A percentile compares a stretch with the other conserved stretches of the same genome.
These are phyloP conservation scores for Flaveria bidentis DNA, from an alignment of 129 eudicot genomes.

Conservation along the genomic window DNA sequence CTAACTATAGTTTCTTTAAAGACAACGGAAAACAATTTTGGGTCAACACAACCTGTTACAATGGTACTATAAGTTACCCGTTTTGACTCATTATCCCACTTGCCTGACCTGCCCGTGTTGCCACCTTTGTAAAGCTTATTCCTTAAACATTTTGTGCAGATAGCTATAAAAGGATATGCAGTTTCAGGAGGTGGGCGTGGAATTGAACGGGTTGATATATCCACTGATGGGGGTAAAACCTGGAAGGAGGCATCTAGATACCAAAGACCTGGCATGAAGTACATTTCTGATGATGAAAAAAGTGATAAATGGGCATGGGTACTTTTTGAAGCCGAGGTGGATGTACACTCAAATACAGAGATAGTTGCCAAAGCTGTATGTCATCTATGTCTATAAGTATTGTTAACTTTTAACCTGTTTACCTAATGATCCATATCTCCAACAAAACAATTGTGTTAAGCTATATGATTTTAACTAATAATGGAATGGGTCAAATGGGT, in stretches of 20 bases:
- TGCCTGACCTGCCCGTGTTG: not conserved
- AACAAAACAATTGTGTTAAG: not conserved
- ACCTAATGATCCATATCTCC: not conserved
- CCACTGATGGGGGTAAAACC: constrained; percentile 87
- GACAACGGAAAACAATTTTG: not conserved
- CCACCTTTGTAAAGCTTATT: not conserved
- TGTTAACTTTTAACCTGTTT: not conserved
- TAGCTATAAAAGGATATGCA: constrained; percentile 86
- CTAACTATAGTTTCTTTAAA: too few species aligned
- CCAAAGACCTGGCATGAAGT: constrained; percentile 66
- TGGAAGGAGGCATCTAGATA: constrained; percentile 87
- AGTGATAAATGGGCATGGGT: constrained; percentile 99
- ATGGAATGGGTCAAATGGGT: not conserved
- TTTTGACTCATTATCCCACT: not conserved
- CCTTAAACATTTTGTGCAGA: constrained; percentile 42
- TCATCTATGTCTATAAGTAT: constrained; percentile 3
- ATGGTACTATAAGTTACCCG: not conserved
- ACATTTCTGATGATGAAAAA: constrained; percentile 60
- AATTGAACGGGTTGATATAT: constrained; percentile 92
- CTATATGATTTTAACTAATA: not conserved
- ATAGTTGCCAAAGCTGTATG: constrained; percentile 95
- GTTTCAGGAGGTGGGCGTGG: constrained; percentile 98
- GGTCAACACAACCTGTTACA: not conserved
- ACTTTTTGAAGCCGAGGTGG: constrained; percentile 68
- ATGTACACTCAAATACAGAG: constrained; percentile 57